phyloP scores from a whole-genome alignment of 352 stramenopile genomes.

The Phytopythium vexans region DNA sequence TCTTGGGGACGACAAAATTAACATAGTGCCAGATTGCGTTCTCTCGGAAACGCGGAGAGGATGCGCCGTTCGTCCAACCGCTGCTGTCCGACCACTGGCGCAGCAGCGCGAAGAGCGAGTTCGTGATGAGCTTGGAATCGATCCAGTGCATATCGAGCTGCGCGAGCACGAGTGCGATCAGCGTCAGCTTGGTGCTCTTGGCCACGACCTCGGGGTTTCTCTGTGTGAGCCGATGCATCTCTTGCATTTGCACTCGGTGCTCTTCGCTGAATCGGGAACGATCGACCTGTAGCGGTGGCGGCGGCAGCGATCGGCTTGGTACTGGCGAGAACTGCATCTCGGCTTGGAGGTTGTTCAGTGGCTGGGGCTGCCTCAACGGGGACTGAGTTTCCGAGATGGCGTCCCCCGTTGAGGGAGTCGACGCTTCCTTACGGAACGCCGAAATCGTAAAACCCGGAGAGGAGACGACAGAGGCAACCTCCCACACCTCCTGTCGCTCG shows the following conservation, averaged over 20 bases:
- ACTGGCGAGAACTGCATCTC: too few species aligned
- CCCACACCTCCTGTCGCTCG: slow-evolving; percentile 7
- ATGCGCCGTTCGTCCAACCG: too few species aligned
- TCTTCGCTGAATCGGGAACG: too few species aligned
- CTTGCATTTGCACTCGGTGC: too few species aligned
- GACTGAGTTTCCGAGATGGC: too few species aligned
- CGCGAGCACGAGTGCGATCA: slow-evolving; percentile 2
- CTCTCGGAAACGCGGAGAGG: neutral
- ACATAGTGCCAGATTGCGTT: slow-evolving; percentile 3
- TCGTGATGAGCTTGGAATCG: neutral
- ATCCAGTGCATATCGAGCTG: slow-evolving; percentile 6
- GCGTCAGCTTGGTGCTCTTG: slow-evolving; percentile 2
- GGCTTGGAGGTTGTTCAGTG: too few species aligned
- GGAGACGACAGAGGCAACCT: slow-evolving; percentile 21
- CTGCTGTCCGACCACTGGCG: slow-evolving; percentile 1
- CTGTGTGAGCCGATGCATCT: neutral
- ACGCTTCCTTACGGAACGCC: slow-evolving; percentile 12
- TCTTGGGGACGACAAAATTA: slow-evolving; percentile 1
- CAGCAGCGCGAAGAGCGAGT: slow-evolving; percentile 1
- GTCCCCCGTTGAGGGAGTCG: neutral
- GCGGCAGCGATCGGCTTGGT: too few species aligned
- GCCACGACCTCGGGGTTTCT: neutral
- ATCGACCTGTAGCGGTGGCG: too few species aligned
- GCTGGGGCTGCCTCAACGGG: too few species aligned
- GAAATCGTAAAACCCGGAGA: slow-evolving; percentile 19